Base-by-base conservation (phyloP, 2,329 filamentous ascomycete genomes). In the Lasiodiplodia hormozganensis region DNA sequence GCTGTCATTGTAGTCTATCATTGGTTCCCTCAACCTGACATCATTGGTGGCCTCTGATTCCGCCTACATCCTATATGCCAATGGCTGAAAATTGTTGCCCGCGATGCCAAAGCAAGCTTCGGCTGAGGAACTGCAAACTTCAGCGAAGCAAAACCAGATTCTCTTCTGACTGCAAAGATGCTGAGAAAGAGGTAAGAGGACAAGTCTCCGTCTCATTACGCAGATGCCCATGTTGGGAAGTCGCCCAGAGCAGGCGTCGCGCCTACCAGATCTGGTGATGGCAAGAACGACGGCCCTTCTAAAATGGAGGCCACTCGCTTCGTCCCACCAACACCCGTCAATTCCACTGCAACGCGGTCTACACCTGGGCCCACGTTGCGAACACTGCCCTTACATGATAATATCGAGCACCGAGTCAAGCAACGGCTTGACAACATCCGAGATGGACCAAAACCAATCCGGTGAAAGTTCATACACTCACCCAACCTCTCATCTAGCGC, bases 61-160 rank as follows among this genome's bases (percentile, higher is more conserved):
- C n/a, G 18, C 36, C n/a, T 23, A 16, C 4, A 18, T 28, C 21
- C 25, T 25, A 21, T 21, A 14, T 49, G 8, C 10, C 16, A 10
- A 36, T 51, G 43, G 23, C 7, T 3, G 38, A 62, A 18, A 12
- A 23, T 25, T 25, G 38, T 2, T 47, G 57, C 47, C 23, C n/a
- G 6, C 36, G 47, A 40, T 65, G 47, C n/a, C 49, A 54, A 14
- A 53, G 36, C 34, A 52, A 40, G 47, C 62, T 54, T 34, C 18
- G 54, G 62, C 31, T 53, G 31, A n/a, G 28, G 16, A 1, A 65
- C 6, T 43, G 49, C 62, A 65, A 43, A 12, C 16, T 43, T 16
- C 47, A 21, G 25, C 49, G 47, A 4, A 14, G 10, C 7, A 49
- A 40, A 14, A 65, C 36, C 43, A 23, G 40, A 11, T 38, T 51